These are phyloP conservation scores for Talaromyces ruber DNA, from an alignment of 495 filamentous ascomycete species.

Conservation along the genomic window DNA sequence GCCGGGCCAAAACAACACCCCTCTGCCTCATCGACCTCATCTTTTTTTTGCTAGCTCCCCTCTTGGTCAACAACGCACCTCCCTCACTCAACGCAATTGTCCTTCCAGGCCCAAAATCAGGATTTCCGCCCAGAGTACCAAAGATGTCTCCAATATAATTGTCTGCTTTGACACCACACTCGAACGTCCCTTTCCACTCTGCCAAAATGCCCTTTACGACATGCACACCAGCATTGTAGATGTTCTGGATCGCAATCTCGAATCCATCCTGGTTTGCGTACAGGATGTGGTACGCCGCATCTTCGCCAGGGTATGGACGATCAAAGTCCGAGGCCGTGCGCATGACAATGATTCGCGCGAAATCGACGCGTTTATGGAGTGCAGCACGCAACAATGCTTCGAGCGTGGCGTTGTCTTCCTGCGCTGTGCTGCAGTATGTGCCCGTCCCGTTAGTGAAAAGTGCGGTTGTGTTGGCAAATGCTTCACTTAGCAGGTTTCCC, in stretches of 20 bases:
- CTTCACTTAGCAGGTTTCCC: slow-evolving; percentile 49
- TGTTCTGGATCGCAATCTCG: slow-evolving; percentile 49
- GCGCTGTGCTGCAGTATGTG: slow-evolving; percentile 60
- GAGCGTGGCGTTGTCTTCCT: slow-evolving; percentile 68
- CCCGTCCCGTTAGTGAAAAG: slow-evolving; percentile 61
- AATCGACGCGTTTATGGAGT: slow-evolving; percentile 49
- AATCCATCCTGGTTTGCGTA: slow-evolving; percentile 52
- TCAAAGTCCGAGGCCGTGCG: slow-evolving; percentile 68
- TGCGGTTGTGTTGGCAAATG: slow-evolving; percentile 56
- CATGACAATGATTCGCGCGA: slow-evolving; percentile 63
- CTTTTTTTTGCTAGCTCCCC: not conserved
- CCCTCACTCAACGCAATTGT: not conserved
- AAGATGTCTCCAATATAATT: slow-evolving; percentile 74
- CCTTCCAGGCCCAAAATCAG: not conserved
- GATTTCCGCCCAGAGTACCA: slow-evolving; percentile 50
- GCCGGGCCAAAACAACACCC: not conserved
- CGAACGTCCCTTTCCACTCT: slow-evolving; percentile 51
- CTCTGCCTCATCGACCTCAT: not conserved
- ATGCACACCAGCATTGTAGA: slow-evolving; percentile 57
- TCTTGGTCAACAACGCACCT: not conserved
- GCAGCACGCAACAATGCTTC: slow-evolving; percentile 58
- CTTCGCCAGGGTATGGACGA: slow-evolving; percentile 49
- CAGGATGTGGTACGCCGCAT: slow-evolving; percentile 47
- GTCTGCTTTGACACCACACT: slow-evolving; percentile 45
- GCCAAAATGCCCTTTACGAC: slow-evolving; percentile 58